These are phyloP conservation scores for Neolecta irregularis DNA, from an alignment of 1,139 yeast genomes.

Conservation along the genomic window DNA sequence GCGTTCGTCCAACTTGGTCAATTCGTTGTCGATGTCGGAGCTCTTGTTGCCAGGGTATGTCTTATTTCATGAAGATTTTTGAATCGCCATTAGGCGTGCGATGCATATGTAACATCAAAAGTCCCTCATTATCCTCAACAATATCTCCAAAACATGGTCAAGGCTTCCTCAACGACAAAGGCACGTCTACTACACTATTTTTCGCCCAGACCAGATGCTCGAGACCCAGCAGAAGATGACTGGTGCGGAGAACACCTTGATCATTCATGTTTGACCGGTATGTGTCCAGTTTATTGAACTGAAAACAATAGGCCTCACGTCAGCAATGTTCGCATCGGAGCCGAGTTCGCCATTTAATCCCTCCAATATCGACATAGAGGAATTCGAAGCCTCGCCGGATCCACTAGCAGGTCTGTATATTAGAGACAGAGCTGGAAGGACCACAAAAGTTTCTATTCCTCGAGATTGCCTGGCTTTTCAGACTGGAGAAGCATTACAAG, in stretches of 20 bases:
- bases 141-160: slow-evolving; percentile 34
- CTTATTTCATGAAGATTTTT: no score
- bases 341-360: no score
- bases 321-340: slow-evolving; percentile 2
- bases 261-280: slow-evolving; percentile 50
- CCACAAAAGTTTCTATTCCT: slow-evolving; percentile 42
- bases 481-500: slow-evolving; percentile 47
- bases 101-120: no score
- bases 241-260: slow-evolving; percentile 60
- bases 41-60: slow-evolving; percentile 36
- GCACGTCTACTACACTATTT: slow-evolving; percentile 46
- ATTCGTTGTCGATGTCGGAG: slow-evolving; percentile 38
- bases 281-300: slow-evolving; percentile 32
- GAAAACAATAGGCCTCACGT: slow-evolving; percentile 10
- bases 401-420: slow-evolving; percentile 40
- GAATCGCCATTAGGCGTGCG: no score
- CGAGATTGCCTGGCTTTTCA: slow-evolving; percentile 45
- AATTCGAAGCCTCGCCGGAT: slow-evolving; percentile 30
- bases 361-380: slow-evolving; percentile 13
- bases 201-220: slow-evolving; percentile 20
- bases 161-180: slow-evolving; percentile 39
- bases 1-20: slow-evolving; percentile 25
- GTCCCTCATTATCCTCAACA: slow-evolving; percentile 25
- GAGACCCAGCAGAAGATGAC: slow-evolving; percentile 17
- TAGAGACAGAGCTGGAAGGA: slow-evolving; percentile 32